Evolutionary conservation across 352 stramenopile genomes (phyloP), one percentile per base, ranked within the genome.

Genomic region (Globisporangium perplexum): DNA sequence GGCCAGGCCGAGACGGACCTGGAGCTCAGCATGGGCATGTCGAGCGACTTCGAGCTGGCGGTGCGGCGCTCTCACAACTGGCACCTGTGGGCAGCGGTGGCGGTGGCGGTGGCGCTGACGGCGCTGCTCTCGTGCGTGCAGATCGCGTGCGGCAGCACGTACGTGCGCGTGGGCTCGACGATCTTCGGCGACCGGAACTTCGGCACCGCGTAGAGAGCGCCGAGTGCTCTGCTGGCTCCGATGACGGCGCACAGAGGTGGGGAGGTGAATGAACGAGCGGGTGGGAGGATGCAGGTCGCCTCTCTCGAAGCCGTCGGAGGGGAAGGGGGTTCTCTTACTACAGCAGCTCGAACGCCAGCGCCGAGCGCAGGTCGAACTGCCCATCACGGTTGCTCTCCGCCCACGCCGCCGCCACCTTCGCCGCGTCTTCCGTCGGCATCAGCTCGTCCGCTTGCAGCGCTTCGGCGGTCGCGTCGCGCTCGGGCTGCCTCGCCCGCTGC

Each of bases 21-120:
- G 22, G 96, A 93, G 57, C 81, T 99, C 23, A 98, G 92, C 59
- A 99, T 99, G 97, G 97, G 97, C 61, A 99, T 99, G 97, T 98
- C 90, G n/a, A 83, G 79, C 20, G 97, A 99, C 68, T 99, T 94
- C 70, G 93, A 98, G 66, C 79, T 96, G 23, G 97, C 97, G 45
- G 82, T 90, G 49, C 38, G 72, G 60, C 39, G 17, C 38, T 22
- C 15, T 22, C 31, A 15, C n/a, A n/a, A n/a, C n/a, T n/a, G n/a
- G n/a, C n/a, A n/a, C n/a, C n/a, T n/a, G n/a, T n/a, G n/a, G n/a
- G n/a, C n/a, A n/a, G n/a, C n/a, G n/a, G n/a, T n/a, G n/a, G n/a
- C n/a, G n/a, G n/a, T n/a, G n/a, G n/a, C n/a, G n/a, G n/a, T n/a
- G n/a, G n/a, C n/a, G n/a, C n/a, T n/a, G n/a, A n/a, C n/a, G n/a